Percentiles rank a stretch among this genome's conserved stretches.
These are phyloP conservation scores for Phialophora macrospora DNA, from an alignment of 2,329 filamentous ascomycete species.

Conservation along the genomic window DNA sequence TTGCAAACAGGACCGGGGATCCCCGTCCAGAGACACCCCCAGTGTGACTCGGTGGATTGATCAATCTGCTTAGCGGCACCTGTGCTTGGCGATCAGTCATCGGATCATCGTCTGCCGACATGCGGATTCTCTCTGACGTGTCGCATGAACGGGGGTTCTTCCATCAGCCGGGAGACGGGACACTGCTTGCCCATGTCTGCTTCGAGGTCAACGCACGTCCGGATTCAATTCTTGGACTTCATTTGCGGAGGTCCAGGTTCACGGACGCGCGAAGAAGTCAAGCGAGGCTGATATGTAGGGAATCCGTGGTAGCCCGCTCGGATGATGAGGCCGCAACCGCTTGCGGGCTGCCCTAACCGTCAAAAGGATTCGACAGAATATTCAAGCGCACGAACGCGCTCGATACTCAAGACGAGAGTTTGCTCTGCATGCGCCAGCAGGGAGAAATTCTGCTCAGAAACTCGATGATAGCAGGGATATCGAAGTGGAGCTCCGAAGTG, in stretches of 20 bases:
- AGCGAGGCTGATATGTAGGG: neutral
- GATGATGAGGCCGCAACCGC: neutral
- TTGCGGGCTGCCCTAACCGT: neutral
- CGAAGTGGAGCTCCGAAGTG: slow-evolving; percentile 12
- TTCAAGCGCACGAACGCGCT: neutral
- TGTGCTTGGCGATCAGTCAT: neutral
- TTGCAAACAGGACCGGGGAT: neutral
- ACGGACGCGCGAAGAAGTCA: neutral
- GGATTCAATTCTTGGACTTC: neutral
- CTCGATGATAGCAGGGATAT: slow-evolving; percentile 11
- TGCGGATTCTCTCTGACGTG: neutral
- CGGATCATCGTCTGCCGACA: neutral
- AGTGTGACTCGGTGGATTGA: neutral
- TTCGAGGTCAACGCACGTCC: neutral
- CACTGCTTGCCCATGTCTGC: neutral
- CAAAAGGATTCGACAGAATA: neutral
- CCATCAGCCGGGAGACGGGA: neutral
- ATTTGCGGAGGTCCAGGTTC: neutral
- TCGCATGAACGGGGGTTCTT: neutral
- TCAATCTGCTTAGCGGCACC: neutral
- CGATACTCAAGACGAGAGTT: neutral
- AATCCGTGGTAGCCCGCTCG: neutral
- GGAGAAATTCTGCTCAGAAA: slow-evolving; percentile 1
- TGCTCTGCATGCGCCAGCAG: neutral
- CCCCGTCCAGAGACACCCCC: neutral